Evolutionary conservation across 2,329 filamentous ascomycete genomes (phyloP).

Genomic region (Trichoderma sp.): DNA sequence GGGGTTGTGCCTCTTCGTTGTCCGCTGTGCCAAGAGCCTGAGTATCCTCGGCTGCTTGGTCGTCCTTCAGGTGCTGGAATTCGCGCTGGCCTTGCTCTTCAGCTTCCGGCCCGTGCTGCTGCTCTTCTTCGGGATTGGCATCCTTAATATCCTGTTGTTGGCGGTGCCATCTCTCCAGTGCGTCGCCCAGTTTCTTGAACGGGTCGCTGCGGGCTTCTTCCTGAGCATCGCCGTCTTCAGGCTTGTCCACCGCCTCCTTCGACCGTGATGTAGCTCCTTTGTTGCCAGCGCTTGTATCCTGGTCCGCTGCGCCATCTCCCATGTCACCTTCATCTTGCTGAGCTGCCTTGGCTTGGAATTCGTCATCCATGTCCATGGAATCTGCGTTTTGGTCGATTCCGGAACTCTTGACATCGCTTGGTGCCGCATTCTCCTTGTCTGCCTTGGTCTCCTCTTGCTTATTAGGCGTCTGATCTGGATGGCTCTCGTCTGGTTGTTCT

Average conservation of each 20-base stretch:
- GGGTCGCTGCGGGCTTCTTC: conserved; percentile 58
- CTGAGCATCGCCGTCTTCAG: conserved; percentile 46
- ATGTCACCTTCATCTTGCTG: conserved; percentile 66
- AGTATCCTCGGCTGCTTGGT: conserved; percentile 76
- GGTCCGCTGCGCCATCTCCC: conserved; percentile 62
- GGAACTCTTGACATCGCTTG: conserved; percentile 61
- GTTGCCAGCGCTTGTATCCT: conserved; percentile 62
- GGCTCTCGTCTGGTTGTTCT: conserved; percentile 45
- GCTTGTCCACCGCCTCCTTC: conserved; percentile 48
- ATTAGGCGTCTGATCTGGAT: conserved; percentile 39
- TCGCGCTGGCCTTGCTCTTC: conserved; percentile 76
- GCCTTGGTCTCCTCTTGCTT: conserved; percentile 49
- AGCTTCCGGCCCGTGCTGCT: conserved; percentile 45
- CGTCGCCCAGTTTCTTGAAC: conserved; percentile 93
- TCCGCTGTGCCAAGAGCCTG: conserved; percentile 88
- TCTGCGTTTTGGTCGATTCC: conserved; percentile 66
- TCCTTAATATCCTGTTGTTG: conserved; percentile 80
- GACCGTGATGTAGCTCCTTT: conserved; percentile 55
- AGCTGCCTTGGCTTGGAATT: conserved; percentile 57
- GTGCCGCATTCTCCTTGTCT: conserved; percentile 60
- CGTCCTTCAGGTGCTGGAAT: conserved; percentile 88
- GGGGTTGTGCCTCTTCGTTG: conserved; percentile 79
- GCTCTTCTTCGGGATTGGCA: conserved; percentile 46
- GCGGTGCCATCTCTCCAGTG: conserved; percentile 87
- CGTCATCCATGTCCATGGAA: conserved; percentile 60